Conservation (phyloP, 2,329 filamentous ascomycete genomes). For the Atkinsonella hypoxylon region DNA sequence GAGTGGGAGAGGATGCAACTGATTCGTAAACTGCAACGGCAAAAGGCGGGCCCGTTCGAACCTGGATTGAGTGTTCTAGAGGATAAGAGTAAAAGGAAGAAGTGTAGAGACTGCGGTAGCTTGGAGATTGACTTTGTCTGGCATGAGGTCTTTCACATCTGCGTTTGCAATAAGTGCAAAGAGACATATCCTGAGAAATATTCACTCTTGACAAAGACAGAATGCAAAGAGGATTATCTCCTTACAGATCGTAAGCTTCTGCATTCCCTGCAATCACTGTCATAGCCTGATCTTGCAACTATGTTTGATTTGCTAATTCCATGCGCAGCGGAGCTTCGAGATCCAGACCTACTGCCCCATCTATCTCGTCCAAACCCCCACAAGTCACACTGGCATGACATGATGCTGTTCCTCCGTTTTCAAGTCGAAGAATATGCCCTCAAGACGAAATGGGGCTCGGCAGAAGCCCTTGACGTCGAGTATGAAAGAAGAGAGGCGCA, state of each 20-base stretch:
- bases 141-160: constrained; percentile 69
- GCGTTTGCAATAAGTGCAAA: constrained; percentile 75
- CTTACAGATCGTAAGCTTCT: constrained; percentile 67
- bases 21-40: constrained; percentile 56
- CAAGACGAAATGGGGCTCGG: constrained; percentile 77
- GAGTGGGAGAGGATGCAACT: constrained; percentile 86
- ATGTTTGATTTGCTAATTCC: too few relatives aligned
- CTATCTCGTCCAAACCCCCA: constrained; percentile 87
- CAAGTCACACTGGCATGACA: constrained; percentile 93
- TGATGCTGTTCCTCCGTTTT: constrained; percentile 92
- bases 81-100: constrained; percentile 52
- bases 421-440: constrained; percentile 95
- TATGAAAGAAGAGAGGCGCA: constrained; percentile 69
- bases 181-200: constrained; percentile 87
- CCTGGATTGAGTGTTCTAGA: constrained; percentile 69
- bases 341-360: constrained; percentile 75
- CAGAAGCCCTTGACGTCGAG: constrained; percentile 77
- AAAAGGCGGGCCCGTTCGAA: constrained; percentile 75
- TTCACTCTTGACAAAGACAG: constrained; percentile 89
- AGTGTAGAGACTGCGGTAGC: constrained; percentile 71
- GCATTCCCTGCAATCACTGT: too few relatives aligned
- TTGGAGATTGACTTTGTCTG: constrained; percentile 92
- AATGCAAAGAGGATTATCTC: constrained; percentile 89
- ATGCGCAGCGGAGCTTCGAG: constrained; percentile 67
- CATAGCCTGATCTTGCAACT: too few relatives aligned